Base-by-base conservation (phyloP, 1,284 basidiomycete species). In the Caloboletus firmus region DNA sequence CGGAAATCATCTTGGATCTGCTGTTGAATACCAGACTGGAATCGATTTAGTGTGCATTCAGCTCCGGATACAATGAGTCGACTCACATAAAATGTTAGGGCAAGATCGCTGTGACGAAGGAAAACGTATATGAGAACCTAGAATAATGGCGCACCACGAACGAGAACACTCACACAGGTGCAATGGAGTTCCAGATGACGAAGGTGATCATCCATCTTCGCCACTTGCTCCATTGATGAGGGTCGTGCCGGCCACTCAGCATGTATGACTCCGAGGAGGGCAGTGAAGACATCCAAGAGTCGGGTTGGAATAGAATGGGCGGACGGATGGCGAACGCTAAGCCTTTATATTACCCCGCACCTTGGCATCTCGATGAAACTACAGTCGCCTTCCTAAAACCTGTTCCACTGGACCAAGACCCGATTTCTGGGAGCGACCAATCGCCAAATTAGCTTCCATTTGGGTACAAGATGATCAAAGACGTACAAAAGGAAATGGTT, bases 141-240 rank as follows among this genome's bases (percentile, higher is more conserved):
- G 4, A 2, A 39, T 1, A 8, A 28, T 22, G 22, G 15, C 8
- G 6, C 20, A 8, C 4, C 3, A 52, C 7, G 26, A 30, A 44
- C 8, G 1, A 22, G n/a, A 37, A 7, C 13, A 54, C 65, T 51
- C 17, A 68, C 65, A 67, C 57, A 20, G 67, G 65, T 28, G 68
- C 67, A 20, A 68, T 68, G 15, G 53, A 51, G 18, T 68, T 60
- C 66, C 64, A 70, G 48, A 67, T 44, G n/a, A 67, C 60, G 22
- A 70, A 58, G 22, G 53, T 45, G 18, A 67, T 68, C 45, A 54
- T 52, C 67, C 67, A 70, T 34, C 65, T 58, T 7, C 62, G 58
- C 60, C 40, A 57, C 43, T 65, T 70, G 58, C 42, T 59, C 65
- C 65, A 67, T 45, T 59, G 62, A 31, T 49, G 67, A 41, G 65